phyloP scores from a whole-genome alignment of 306 rosid species.

The Castanea crenata region DNA sequence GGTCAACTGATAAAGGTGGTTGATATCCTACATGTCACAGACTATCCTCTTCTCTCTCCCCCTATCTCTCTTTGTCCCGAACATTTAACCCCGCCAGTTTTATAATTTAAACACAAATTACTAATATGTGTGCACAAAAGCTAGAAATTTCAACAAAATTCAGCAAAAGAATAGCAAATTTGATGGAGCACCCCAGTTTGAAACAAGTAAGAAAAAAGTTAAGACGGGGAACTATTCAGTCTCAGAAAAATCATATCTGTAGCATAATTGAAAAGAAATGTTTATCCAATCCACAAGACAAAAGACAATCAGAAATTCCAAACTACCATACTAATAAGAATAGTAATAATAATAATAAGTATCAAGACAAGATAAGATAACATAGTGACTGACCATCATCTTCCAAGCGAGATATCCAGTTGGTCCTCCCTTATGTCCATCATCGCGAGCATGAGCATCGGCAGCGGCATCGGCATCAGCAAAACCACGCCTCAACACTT shows the following conservation, averaged over 20 bases:
- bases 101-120: background rate
- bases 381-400: constrained; percentile 71
- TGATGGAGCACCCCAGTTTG: background rate
- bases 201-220: background rate
- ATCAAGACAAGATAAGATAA: no score
- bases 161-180: background rate
- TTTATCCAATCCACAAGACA: background rate
- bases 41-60: background rate
- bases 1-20: background rate
- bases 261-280: no score
- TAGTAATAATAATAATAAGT: no score
- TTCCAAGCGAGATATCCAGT: constrained; percentile 99
- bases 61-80: no score
- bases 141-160: background rate
- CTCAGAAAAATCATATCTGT: no score
- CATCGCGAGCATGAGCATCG: constrained; percentile 41
- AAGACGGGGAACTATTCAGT: background rate
- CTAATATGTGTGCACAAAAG: background rate
- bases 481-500: constrained; percentile 70
- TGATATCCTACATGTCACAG: background rate
- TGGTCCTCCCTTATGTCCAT: constrained; percentile 83
- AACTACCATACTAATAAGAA: no score
- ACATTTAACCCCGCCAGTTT: no score
- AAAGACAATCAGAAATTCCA: background rate
- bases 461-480: constrained; percentile 36